phyloP scores from a whole-genome alignment of 2,329 filamentous ascomycete genomes.

The Diaporthe helianthi region DNA sequence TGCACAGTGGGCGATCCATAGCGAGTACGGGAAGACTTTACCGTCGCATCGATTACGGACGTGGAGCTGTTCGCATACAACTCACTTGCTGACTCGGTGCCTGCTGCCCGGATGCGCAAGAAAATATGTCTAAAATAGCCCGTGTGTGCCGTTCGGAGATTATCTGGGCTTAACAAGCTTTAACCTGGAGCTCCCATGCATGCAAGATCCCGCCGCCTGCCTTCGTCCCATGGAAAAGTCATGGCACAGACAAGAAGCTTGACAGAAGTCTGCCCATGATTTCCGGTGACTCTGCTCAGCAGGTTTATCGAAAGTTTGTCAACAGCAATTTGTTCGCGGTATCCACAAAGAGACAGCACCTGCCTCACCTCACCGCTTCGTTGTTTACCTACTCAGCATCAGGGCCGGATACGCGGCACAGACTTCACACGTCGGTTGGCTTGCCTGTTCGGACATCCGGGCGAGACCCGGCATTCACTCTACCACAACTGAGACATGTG shows the following conservation, averaged over 20 bases:
- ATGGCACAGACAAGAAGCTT: constrained; percentile 1
- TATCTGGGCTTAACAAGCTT: constrained; percentile 14
- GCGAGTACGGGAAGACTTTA: background rate
- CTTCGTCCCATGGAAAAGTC: background rate
- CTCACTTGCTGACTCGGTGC: background rate
- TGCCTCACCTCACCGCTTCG: background rate
- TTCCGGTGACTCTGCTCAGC: background rate
- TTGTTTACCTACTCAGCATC: background rate
- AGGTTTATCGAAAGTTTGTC: background rate
- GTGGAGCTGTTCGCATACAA: background rate
- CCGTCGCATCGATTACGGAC: constrained; percentile 3
- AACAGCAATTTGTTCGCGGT: background rate
- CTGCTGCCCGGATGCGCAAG: background rate
- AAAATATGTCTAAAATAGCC: constrained; percentile 12
- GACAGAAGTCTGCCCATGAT: constrained; percentile 20
- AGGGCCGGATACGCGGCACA: background rate
- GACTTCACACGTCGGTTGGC: background rate
- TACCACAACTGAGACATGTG: constrained; percentile 17
- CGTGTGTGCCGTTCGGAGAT: constrained; percentile 11
- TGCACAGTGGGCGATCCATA: background rate
- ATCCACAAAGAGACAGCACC: background rate
- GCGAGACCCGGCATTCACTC: constrained; percentile 7
- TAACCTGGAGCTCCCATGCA: constrained; percentile 7
- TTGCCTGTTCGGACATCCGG: constrained; percentile 7
- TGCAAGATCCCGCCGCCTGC: constrained; percentile 6